Evolutionary conservation across 2,329 filamentous ascomycete genomes (phyloP).

Genomic region (Penicillium sp.): DNA sequence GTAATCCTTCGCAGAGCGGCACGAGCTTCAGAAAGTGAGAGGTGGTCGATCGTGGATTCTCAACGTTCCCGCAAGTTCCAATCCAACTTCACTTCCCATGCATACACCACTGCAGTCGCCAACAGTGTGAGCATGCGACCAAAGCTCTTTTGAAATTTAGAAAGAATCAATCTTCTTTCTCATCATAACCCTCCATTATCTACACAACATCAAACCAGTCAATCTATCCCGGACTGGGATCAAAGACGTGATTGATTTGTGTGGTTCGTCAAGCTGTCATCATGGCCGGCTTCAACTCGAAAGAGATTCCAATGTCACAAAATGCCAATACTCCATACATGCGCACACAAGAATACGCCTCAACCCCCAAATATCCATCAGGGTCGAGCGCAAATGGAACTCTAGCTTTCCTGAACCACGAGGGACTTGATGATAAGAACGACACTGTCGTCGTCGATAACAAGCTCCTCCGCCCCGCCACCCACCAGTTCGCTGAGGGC

Average conservation of each 20-base stretch:
- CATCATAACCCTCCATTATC: background rate
- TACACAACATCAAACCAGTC: background rate
- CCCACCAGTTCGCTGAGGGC: slow-evolving; percentile 36
- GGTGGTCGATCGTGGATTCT: background rate
- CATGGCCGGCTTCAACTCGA: slow-evolving; percentile 11
- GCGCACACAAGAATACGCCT: slow-evolving; percentile 30
- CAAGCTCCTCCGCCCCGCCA: slow-evolving; percentile 16
- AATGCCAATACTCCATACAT: slow-evolving; percentile 25
- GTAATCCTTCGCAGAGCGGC: background rate
- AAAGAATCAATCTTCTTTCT: background rate
- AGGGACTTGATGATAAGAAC: slow-evolving; percentile 3
- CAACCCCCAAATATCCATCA: background rate
- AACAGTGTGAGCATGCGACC: background rate
- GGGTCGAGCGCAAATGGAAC: background rate
- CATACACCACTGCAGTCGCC: background rate
- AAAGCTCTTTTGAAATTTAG: background rate
- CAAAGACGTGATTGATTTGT: too few species aligned
- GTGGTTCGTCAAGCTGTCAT: background rate
- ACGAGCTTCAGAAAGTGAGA: background rate
- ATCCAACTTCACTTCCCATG: background rate
- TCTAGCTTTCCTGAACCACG: background rate
- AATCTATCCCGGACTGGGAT: too few species aligned
- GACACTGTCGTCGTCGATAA: slow-evolving; percentile 20
- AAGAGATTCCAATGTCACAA: slow-evolving; percentile 29
- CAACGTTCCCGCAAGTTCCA: background rate